Evolutionary conservation across 345 rosid species (phyloP).

Genomic region (Heritiera fomes): DNA sequence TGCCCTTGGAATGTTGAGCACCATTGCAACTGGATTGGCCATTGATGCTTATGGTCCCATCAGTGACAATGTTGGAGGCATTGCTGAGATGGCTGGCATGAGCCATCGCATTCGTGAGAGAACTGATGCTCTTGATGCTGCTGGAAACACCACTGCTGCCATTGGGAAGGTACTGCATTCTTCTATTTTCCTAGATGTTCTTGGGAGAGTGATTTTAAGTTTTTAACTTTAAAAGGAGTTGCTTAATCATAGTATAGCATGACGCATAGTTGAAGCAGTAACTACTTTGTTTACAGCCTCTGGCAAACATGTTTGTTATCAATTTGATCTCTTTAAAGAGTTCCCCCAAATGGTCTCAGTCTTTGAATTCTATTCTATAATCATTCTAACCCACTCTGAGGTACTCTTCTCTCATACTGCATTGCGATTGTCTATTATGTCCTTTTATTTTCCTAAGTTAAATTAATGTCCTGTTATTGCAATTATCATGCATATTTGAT

Average conservation of each 20-base stretch:
- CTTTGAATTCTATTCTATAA: neutral
- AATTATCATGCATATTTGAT: neutral
- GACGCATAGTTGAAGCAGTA: neutral
- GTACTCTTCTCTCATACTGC: neutral
- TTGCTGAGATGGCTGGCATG: conserved; percentile 93
- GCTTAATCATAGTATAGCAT: neutral
- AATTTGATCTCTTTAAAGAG: no score
- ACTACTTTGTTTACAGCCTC: neutral
- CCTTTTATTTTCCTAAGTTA: neutral
- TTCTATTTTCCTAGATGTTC: neutral
- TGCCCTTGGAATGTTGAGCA: conserved; percentile 85
- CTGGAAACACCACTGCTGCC: conserved; percentile 85
- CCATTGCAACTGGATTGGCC: conserved; percentile 82
- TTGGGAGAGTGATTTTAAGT: neutral
- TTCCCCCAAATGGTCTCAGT: neutral
- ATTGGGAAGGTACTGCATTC: conserved; percentile 57
- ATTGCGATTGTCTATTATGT: no score
- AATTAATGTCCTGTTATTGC: neutral
- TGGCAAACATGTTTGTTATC: neutral
- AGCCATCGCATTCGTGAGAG: conserved; percentile 79
- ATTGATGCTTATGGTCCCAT: conserved; percentile 88
- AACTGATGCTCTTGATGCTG: conserved; percentile 88
- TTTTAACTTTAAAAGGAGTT: neutral
- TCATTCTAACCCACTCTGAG: neutral
- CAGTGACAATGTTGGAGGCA: conserved; percentile 85